Base-by-base conservation (phyloP, 805 yeast species). In the Cyberlindnera euphorbiae region DNA sequence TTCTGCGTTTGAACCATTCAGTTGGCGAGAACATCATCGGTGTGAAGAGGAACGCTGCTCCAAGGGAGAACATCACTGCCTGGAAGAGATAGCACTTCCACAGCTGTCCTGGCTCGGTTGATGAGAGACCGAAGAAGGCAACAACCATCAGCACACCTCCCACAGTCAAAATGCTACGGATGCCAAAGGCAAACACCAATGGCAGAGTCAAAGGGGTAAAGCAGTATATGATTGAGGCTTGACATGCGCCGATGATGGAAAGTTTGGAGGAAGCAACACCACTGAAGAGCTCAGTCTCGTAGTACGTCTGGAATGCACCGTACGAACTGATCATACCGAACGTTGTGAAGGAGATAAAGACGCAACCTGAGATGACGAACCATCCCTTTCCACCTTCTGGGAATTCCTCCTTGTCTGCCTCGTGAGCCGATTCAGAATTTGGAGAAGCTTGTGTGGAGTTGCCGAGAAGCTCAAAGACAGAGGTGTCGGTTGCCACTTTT, bases 1-100 rank as follows among this genome's bases (percentile, higher is more conserved):
- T 65, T 41, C 64, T 77, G 44, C 70, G 75, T 29, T 73, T 60
- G 56, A 82, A 82, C 81, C 84, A 82, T 38, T 79, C 87, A 0
- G 86, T 84, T 15, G 82, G 52, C 7, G 80, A 56, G 8, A 77
- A 69, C 25, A 78, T 59, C 6, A 74, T 75, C 0, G 88, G 79
- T 5, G 78, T 63, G 33, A 75, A 71, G 24, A 77, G 59, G 7
- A 77, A 49, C 0, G 82, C 77, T 8, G 37, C 26, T 4, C 55
- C 55, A 13, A 50, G 18, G 3, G 52, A 35, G 34, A 45, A 47
- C 37, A 50, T 37, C 5, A 50, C 31, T 1, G 47, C 53, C 32
- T 50, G 55, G 39, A 50, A 50, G n/a, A 50, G 24, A 29, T 50
- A 50, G 25, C 55, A 50, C 31, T 47, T 50, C 55, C 55, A 50